Evolutionary conservation across 805 yeast genomes (phyloP).

Genomic region (Candida golubevii): DNA sequence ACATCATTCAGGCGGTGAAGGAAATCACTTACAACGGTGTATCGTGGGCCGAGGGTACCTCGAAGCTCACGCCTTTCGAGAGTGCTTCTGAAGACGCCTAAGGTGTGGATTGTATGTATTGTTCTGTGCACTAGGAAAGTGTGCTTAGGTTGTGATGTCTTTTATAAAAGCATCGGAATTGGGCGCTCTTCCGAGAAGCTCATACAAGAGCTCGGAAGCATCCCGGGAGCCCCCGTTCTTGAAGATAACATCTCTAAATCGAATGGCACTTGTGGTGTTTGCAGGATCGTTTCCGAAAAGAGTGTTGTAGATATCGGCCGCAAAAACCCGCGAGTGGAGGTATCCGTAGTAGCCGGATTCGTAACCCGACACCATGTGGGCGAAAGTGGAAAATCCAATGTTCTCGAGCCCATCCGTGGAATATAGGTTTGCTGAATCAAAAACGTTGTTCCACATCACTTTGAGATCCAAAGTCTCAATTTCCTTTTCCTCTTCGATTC

Average conservation of each 20-base stretch:
- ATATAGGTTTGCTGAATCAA: slow-evolving; percentile 58
- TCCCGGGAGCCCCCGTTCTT: slow-evolving; percentile 71
- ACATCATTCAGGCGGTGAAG: slow-evolving; percentile 66
- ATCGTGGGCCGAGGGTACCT: slow-evolving; percentile 85
- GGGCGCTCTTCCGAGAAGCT: slow-evolving; percentile 73
- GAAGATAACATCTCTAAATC: slow-evolving; percentile 66
- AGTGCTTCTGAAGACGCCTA: slow-evolving; percentile 15
- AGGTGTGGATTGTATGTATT: background rate
- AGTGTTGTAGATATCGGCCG: slow-evolving; percentile 74
- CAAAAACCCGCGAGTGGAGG: slow-evolving; percentile 83
- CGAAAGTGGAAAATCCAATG: slow-evolving; percentile 70
- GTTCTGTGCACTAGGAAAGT: background rate
- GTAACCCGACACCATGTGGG: slow-evolving; percentile 77
- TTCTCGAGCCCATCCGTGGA: slow-evolving; percentile 50
- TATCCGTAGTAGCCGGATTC: slow-evolving; percentile 86
- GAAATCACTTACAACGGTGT: slow-evolving; percentile 69
- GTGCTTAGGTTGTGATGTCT: slow-evolving; percentile 40
- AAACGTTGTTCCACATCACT: slow-evolving; percentile 60
- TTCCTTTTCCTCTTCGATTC: slow-evolving; percentile 38
- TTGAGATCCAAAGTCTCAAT: slow-evolving; percentile 46
- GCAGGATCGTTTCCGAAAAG: slow-evolving; percentile 65
- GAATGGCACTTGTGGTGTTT: slow-evolving; percentile 41
- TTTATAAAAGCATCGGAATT: slow-evolving; percentile 64
- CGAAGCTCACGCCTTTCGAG: slow-evolving; percentile 67
- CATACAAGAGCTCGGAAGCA: slow-evolving; percentile 57